Evolutionary conservation across 164 flowering plant species (phyloP).

Genomic region (Vitis amurensis): DNA sequence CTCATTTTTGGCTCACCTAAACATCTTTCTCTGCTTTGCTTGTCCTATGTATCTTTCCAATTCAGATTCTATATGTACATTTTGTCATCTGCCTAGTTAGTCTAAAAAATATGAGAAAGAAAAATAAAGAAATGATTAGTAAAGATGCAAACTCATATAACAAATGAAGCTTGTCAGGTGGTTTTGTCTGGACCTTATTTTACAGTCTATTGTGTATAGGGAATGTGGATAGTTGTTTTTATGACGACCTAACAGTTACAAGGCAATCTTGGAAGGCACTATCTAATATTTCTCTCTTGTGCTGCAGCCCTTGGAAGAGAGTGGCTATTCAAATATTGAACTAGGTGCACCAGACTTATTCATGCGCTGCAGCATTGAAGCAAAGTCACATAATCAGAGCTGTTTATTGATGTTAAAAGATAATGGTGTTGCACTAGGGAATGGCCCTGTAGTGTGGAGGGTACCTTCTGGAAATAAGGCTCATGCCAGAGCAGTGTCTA

Average conservation of each 20-base stretch:
- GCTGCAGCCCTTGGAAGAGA: slow-evolving; percentile 68
- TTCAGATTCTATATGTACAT: too few relatives aligned
- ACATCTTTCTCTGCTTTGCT: too few relatives aligned
- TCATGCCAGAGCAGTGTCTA: slow-evolving; percentile 55
- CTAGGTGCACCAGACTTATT: slow-evolving; percentile 58
- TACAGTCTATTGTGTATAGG: too few relatives aligned
- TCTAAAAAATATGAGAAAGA: too few relatives aligned
- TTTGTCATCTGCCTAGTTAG: too few relatives aligned
- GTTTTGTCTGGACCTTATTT: too few relatives aligned
- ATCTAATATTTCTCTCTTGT: slow-evolving; percentile 5
- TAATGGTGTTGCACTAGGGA: slow-evolving; percentile 2
- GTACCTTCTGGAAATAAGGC: slow-evolving; percentile 64
- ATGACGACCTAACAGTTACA: not conserved
- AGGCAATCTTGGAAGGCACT: not conserved
- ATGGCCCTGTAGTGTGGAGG: slow-evolving; percentile 44
- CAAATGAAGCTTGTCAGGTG: too few relatives aligned
- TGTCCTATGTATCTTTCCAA: too few relatives aligned
- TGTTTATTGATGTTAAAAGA: slow-evolving; percentile 28
- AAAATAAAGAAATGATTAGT: not conserved
- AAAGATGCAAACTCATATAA: not conserved
- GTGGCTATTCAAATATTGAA: slow-evolving; percentile 55
- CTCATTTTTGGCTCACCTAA: too few relatives aligned
- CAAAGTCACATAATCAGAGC: slow-evolving; percentile 8
- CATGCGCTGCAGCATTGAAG: slow-evolving; percentile 37
- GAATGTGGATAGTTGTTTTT: too few relatives aligned